Evolutionary conservation across 495 filamentous ascomycete genomes (phyloP).

Genomic region (Penicillium tannophilum): DNA sequence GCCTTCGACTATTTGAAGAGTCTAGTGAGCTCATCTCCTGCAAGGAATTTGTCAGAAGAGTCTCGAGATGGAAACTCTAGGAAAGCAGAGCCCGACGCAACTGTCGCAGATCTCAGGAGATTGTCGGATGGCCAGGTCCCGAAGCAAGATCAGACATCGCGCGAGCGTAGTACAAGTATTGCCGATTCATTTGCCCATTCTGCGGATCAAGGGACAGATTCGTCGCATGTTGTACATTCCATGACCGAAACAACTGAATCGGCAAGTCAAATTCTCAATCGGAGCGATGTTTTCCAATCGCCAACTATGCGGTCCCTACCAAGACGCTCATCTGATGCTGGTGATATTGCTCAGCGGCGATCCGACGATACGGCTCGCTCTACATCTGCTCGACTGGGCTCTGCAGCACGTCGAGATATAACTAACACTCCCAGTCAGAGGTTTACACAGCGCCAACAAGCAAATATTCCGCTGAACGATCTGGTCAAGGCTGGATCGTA

Average conservation of each 20-base stretch:
- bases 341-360: constrained; percentile 31
- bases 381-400: constrained; percentile 21
- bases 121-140: constrained; percentile 33
- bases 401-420: constrained; percentile 8
- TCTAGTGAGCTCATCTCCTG: constrained; percentile 67
- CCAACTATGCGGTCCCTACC: constrained; percentile 64
- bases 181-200: constrained; percentile 77
- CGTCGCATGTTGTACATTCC: constrained; percentile 68
- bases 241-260: constrained; percentile 75
- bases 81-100: constrained; percentile 18
- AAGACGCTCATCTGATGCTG: constrained; percentile 30
- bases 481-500: constrained; percentile 74
- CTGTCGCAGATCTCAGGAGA: constrained; percentile 27
- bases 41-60: constrained; percentile 32
- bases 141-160: constrained; percentile 16
- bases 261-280: constrained; percentile 84
- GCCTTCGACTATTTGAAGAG: constrained; percentile 77
- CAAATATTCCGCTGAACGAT: constrained; percentile 38
- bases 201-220: constrained; percentile 67
- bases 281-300: constrained; percentile 87
- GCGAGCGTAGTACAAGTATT: constrained; percentile 59
- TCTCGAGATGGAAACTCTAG: background rate
- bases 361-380: constrained; percentile 49
- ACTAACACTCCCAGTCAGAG: constrained; percentile 26
- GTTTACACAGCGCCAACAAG: constrained; percentile 3